Conservation (phyloP, 2,329 filamentous ascomycete genomes). For the Aspergillus luchuensis region DNA sequence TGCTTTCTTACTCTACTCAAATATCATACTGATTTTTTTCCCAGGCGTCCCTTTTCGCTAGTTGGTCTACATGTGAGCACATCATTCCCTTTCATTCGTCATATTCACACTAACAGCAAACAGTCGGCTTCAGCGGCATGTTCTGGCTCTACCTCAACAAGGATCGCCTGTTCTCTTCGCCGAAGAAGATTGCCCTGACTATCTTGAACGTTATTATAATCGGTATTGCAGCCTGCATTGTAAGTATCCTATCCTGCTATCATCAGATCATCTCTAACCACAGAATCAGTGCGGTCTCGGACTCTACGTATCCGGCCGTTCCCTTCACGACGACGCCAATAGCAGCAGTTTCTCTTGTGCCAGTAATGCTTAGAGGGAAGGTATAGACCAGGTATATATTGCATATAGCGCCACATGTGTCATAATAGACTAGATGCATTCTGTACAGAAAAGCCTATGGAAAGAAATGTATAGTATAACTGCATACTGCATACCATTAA, state of each 20-base stretch:
- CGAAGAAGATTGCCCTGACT: conserved; percentile 26
- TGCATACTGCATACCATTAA: background rate
- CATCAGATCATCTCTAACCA: conserved; percentile 1
- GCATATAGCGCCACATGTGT: background rate
- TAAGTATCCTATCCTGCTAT: conserved; percentile 7
- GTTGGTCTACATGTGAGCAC: conserved; percentile 61
- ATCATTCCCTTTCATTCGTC: too few species aligned
- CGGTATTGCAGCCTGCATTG: conserved; percentile 20
- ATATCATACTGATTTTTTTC: conserved; percentile 21
- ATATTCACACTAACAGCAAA: background rate
- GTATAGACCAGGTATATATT: background rate
- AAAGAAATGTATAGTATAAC: background rate
- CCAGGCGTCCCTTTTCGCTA: conserved; percentile 58
- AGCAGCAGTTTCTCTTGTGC: conserved; percentile 35
- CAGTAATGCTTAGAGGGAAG: conserved; percentile 19
- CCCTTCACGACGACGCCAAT: conserved; percentile 30
- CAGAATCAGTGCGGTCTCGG: conserved; percentile 32
- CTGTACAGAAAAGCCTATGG: background rate
- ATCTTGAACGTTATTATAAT: conserved; percentile 20
- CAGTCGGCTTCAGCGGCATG: conserved; percentile 26
- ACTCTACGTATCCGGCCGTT: conserved; percentile 33
- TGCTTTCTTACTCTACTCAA: background rate
- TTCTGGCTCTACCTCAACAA: conserved; percentile 34
- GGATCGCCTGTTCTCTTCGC: conserved; percentile 24
- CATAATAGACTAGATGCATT: background rate